phyloP scores from a whole-genome alignment of 2,329 filamentous ascomycete genomes.

The Hypoxylon sp. region DNA sequence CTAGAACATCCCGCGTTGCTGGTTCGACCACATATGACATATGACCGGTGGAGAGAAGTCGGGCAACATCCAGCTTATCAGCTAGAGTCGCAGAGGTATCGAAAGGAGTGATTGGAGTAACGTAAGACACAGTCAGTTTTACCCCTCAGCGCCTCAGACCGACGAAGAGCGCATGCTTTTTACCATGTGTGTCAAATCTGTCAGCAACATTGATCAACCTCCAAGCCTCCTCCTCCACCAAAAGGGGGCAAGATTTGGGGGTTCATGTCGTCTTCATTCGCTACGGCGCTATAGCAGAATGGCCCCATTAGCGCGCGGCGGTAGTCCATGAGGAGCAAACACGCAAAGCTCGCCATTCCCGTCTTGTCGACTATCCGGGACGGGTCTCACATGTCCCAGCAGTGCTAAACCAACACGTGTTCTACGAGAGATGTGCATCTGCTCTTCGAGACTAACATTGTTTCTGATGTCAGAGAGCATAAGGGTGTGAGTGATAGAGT shows the following conservation, averaged over 20 bases:
- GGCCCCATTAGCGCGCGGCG: constrained; percentile 22
- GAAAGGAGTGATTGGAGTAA: constrained; percentile 26
- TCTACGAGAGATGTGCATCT: constrained; percentile 27
- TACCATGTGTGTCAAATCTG: constrained; percentile 23
- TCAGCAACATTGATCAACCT: constrained; percentile 27
- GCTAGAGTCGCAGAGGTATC: constrained; percentile 5
- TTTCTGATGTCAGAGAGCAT: constrained; percentile 41
- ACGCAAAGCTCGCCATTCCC: constrained; percentile 30
- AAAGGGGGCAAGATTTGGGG: constrained; percentile 22
- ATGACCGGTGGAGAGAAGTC: constrained; percentile 12
- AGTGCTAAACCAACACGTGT: constrained; percentile 37
- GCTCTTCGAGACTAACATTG: constrained; percentile 20
- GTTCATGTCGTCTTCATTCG: constrained; percentile 25
- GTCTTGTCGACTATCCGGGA: constrained; percentile 26
- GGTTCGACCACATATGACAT: constrained; percentile 32
- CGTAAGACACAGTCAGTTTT: constrained; percentile 33
- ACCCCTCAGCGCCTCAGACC: constrained; percentile 17
- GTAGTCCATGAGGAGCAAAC: constrained; percentile 19
- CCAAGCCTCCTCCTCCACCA: constrained; percentile 22
- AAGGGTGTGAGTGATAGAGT: constrained; percentile 38
- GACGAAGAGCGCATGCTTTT: constrained; percentile 10
- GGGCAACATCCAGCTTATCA: constrained; percentile 31
- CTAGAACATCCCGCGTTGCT: constrained; percentile 19
- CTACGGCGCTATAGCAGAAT: constrained; percentile 19
- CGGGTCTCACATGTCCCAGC: constrained; percentile 35